Evolutionary conservation across 768 basidiomycete species (phyloP), one percentile per base, ranked within the genome.

Genomic region (Auricularia heimuer): DNA sequence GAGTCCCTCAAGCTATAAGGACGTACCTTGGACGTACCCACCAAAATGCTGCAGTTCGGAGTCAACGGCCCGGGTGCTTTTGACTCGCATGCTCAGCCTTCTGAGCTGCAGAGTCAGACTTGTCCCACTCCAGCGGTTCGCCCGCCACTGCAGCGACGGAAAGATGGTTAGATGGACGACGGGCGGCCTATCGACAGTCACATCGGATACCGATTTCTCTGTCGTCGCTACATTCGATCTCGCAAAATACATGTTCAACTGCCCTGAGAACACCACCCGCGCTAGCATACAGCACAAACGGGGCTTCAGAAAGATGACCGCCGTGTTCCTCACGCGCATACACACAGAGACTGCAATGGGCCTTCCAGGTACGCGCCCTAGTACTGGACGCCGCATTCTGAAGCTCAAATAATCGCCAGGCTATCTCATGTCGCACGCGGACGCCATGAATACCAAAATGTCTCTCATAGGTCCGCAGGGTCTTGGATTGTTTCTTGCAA

Each of bases 241-340:
- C 63, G 87, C 83, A 12, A 89, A 92, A 69, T 98, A 94, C 69
- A 80, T 95, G 45, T 93, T 98, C 81, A 94, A 94, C 74, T 85
- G 81, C 21, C 88, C 91, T 7, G 94, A 97, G 74, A 89, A 88
- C 65, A 85, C 88, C 1, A 86, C 85, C 54, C 79, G 95, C 42
- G 77, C 88, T 0, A 89, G 89, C 71, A 75, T 87, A 16, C 88
- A 94, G 75, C 84, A 84, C 65, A 78, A 77, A 67, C 77, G 81
- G 56, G 84, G 83, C 61, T 83, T 90, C 81, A 84, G 81, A 71
- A 88, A 84, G 68, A 79, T 89, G 3, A 81, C 80, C 44, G 87
- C 80, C 1, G 65, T 96, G 8, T 95, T 97, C 74, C 76, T 94
- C 67, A 89, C 87, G 1, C 82, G 85, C 54, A 76, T 85, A 0